phyloP scores from a whole-genome alignment of 1,284 basidiomycete genomes.

The Puccinia triticina region DNA sequence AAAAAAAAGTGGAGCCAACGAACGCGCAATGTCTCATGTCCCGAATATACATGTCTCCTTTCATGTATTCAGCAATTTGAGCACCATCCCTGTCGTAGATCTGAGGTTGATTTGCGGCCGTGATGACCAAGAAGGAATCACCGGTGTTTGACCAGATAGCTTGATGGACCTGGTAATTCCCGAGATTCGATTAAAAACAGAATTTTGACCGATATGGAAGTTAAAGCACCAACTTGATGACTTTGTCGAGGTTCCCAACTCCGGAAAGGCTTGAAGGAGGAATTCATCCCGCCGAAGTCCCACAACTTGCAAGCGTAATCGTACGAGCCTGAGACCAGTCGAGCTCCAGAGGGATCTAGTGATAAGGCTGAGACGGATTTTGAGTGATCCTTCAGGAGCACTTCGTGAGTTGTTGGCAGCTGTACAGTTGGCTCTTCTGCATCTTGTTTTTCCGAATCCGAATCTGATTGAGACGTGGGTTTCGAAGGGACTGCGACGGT shows the following conservation, averaged over 20 bases:
- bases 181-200: no score
- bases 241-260: constrained; percentile 89
- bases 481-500: not conserved
- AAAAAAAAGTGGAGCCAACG: constrained; percentile 56
- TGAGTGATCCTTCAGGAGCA: constrained; percentile 85
- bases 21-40: constrained; percentile 97
- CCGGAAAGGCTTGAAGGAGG: constrained; percentile 83
- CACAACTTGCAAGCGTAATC: constrained; percentile 97
- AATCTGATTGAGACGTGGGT: not conserved
- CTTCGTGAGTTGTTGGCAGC: constrained; percentile 70
- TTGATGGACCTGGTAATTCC: constrained; percentile 75
- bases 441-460: constrained; percentile 25
- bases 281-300: constrained; percentile 99
- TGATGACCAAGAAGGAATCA: constrained; percentile 79
- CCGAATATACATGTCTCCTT: constrained; percentile 95
- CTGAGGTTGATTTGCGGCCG: constrained; percentile 79
- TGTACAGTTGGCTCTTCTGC: constrained; percentile 6
- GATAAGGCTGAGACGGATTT: constrained; percentile 91
- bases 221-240: constrained; percentile 73
- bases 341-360: constrained; percentile 88
- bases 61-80: constrained; percentile 77
- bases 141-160: constrained; percentile 84
- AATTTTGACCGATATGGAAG: not conserved
- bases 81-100: constrained; percentile 83
- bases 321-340: constrained; percentile 85